Percentiles rank a stretch among this genome's conserved stretches.
Conservation (phyloP, 257 asterid genomes). For the Jacaranda mimosifolia region DNA sequence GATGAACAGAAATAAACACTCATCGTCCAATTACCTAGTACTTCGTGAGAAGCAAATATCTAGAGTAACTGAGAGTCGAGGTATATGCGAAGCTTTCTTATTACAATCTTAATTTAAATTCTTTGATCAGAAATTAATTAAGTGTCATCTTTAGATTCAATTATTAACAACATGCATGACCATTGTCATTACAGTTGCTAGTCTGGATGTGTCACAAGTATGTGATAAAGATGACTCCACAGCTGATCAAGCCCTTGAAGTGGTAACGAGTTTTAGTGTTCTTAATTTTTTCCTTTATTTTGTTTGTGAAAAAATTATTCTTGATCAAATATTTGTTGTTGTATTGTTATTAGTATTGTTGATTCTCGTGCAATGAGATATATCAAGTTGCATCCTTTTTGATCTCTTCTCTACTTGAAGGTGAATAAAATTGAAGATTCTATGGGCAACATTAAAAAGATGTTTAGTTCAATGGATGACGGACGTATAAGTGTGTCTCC, state of each 20-base stretch:
- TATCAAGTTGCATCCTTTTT: neutral
- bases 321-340: too few species aligned
- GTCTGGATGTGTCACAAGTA: neutral
- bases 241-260: neutral
- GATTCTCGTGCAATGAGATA: neutral
- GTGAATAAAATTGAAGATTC: slow-evolving; percentile 4
- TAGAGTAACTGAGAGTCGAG: slow-evolving; percentile 15
- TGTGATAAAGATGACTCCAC: neutral
- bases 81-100: neutral
- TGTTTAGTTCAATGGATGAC: slow-evolving; percentile 41
- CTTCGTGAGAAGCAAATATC: neutral
- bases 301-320: too few species aligned
- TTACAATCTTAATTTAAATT: too few species aligned
- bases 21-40: neutral
- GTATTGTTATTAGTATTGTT: too few species aligned
- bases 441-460: slow-evolving; percentile 25
- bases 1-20: neutral
- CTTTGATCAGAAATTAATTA: neutral
- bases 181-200: neutral
- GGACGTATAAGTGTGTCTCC: slow-evolving; percentile 58
- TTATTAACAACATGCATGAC: too few species aligned
- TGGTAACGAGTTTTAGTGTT: too few species aligned
- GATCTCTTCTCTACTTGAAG: neutral
- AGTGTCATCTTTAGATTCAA: too few species aligned
- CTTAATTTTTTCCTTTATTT: too few species aligned